phyloP scores from a whole-genome alignment of 495 filamentous ascomycete genomes.

The Cladorrhinum samala region DNA sequence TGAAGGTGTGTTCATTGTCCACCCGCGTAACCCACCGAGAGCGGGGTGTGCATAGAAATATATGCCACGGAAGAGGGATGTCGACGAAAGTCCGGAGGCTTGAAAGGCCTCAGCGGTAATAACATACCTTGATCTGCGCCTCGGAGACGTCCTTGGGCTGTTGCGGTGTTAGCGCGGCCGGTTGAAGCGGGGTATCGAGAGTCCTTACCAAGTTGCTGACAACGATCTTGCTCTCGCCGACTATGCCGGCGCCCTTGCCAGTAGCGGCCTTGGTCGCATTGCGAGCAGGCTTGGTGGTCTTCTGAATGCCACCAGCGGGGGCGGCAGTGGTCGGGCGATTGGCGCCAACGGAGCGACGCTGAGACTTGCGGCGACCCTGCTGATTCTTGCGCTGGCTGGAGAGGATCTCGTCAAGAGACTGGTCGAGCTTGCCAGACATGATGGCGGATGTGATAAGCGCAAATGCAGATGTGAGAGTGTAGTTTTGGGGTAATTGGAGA shows the following conservation, averaged over 20 bases:
- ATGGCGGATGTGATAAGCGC: conserved; percentile 29
- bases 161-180: conserved; percentile 42
- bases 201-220: conserved; percentile 93
- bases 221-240: conserved; percentile 86
- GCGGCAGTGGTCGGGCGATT: conserved; percentile 49
- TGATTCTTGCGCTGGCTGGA: conserved; percentile 58
- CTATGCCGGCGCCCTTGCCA: conserved; percentile 48
- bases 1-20: conserved; percentile 16
- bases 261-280: conserved; percentile 56
- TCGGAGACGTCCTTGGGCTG: conserved; percentile 94
- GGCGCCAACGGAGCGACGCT: conserved; percentile 45
- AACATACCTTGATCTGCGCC: conserved; percentile 99
- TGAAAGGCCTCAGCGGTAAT: conserved; percentile 58
- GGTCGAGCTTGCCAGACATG: conserved; percentile 92
- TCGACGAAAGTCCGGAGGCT: conserved; percentile 51
- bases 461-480: conserved; percentile 1
- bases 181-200: background rate
- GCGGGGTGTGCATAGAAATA: conserved; percentile 33
- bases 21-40: conserved; percentile 30
- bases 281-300: conserved; percentile 61
- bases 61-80: conserved; percentile 38
- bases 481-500: conserved; percentile 13
- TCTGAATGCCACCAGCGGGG: conserved; percentile 83
- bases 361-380: conserved; percentile 47
- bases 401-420: conserved; percentile 94